Base-by-base conservation (phyloP, 2,329 filamentous ascomycete genomes). In the Monosporascus ibericus region DNA sequence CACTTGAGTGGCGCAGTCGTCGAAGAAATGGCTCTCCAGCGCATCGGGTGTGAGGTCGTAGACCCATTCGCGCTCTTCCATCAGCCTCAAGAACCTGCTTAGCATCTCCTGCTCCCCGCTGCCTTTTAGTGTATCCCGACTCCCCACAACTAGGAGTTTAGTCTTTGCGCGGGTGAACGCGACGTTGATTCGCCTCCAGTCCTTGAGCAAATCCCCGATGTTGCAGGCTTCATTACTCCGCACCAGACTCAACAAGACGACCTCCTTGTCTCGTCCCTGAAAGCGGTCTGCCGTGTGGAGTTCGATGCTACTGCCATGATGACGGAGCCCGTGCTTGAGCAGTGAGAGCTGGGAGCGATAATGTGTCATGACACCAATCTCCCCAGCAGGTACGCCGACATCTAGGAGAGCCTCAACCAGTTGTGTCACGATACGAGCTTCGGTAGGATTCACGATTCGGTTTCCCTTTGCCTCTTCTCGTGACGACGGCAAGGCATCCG, bases 261-360 rank as follows among this genome's bases (percentile, higher is more conserved):
- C 86, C 65, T 96, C 91, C 67, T 99, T 99, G 71, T 99, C 94
- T 9, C 94, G 83, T 6, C 94, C 94, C 68, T 99, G 94, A 70
- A 96, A 99, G 44, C 92, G 90, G 71, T 99, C 94, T 3, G 94
- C 92, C 0, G 94, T 97, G 70, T 99, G 91, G 80, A 97, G 91
- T 70, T 99, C 94, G 1, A 99, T 84, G 2, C 81, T 80, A 0
- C 76, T 60, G 0, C 76, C 72, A 60, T 77, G 70, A 42, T 72
- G 75, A 34, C 82, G 81, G 36, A 96, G 80, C 11, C 78, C 78
- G 55, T 92, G 83, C 58, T 89, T 88, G 1, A 99, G 78, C 2
- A 96, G 75, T 0, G 90, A 85, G 1, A 99, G 82, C 69, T 99
- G 94, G 6, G 88, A 92, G 53, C 94, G 88, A 70, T 99, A 99